Base-by-base conservation (phyloP, 1,139 yeast species). In the Taphrina flavorubra region DNA sequence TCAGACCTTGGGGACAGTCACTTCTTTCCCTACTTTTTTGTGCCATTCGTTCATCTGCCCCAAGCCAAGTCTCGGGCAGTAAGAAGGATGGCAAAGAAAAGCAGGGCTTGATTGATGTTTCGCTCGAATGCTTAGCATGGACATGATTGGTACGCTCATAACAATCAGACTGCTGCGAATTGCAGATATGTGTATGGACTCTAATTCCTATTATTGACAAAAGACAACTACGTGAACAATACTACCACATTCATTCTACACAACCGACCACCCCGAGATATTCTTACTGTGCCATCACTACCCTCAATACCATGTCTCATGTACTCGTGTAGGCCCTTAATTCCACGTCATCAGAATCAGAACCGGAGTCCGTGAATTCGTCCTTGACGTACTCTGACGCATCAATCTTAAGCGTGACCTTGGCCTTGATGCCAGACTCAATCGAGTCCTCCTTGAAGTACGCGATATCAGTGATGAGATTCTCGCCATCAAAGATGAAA, bases 371-470 rank as follows among this genome's bases (percentile, higher is more conserved):
- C 11, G 58, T 53, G 16, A 53, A 36, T 14, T 53, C 58, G n/a
- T 53, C 58, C 11, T 37, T 31, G 36, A 37, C 58, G 16, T 36
- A 53, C 40, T 34, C 42, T 14, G 58, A 34, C 8, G 25, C 42
- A 39, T 56, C 60, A n/a, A 56, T 39, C 11, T 40, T 34, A 4
- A 40, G n/a, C 8, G 49, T 56, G 44, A 56, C 36, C 36, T 37
- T 56, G 47, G 42, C 60, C 34, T 18, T 16, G 14, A 56, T 20
- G 14, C 60, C 60, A 37, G 60, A 56, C 46, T 56, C 60, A 49
- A 56, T 34, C 34, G 36, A 20, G 13, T n/a, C 46, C 39, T 56
- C 60, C 10, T 56, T 20, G 14, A 56, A 47, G 49, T 56, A 56
- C 13, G 46, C 34, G 14, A 56, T 25, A n/a, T 56, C 49, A 6